Conservation (phyloP, 306 rosid species). For the Leucaena leucocephala region DNA sequence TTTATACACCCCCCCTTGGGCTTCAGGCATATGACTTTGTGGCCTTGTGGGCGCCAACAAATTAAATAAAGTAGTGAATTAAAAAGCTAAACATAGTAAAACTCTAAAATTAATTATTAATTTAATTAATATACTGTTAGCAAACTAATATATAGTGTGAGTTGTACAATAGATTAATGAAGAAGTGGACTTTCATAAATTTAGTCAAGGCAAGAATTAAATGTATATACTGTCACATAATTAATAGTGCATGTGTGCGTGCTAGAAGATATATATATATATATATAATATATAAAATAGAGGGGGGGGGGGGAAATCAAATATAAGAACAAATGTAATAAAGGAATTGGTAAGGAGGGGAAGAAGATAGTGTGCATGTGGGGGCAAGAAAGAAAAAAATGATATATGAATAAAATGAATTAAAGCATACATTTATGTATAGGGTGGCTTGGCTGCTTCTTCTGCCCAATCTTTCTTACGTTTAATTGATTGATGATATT, state of each 20-base stretch:
- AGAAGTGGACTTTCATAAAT: slow-evolving; percentile 3
- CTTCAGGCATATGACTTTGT: too few relatives aligned
- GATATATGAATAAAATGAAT: background rate
- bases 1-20: too few relatives aligned
- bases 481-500: background rate
- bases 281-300: background rate
- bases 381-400: slow-evolving; percentile 41
- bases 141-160: background rate
- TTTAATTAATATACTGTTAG: background rate
- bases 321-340: slow-evolving; percentile 21
- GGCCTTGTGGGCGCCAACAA: too few relatives aligned
- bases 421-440: background rate
- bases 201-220: slow-evolving; percentile 38
- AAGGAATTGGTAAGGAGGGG: slow-evolving; percentile 43
- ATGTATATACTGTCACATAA: slow-evolving; percentile 15
- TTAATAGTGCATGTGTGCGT: slow-evolving; percentile 21
- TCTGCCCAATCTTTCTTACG: background rate
- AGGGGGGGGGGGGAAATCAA: background rate
- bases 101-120: background rate
- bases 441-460: slow-evolving; percentile 36
- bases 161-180: background rate
- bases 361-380: slow-evolving; percentile 25
- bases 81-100: background rate
- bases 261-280: background rate
- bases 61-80: background rate